Evolutionary conservation across 2,329 filamentous ascomycete genomes (phyloP), one percentile per base, ranked within the genome.

Genomic region (Talaromyces islandicus): DNA sequence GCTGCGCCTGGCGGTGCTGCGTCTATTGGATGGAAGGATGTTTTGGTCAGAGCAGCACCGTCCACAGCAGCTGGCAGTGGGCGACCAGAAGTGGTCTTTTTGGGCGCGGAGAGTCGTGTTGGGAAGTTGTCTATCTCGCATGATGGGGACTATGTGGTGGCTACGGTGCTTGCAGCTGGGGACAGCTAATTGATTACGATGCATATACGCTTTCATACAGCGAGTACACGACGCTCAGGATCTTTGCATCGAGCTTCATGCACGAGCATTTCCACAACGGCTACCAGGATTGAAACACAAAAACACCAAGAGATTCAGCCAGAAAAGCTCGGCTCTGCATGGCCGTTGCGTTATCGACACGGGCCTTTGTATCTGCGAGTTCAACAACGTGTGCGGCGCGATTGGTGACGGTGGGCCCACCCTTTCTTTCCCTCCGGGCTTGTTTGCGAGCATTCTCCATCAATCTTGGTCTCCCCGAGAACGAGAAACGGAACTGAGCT

Each of bases 111-210:
- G 54, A 76, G 75, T n/a, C 82, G 85, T 64, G 78, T 85, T 55
- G 91, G 87, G 14, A 80, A 84, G 68, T 71, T 96, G 51, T 93
- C 88, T 62, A 95, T 97, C 67, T 94, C 89, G 68, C 92, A 97
- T 71, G 92, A 97, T 73, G 87, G 85, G 1, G 88, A 91, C 7
- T 96, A 92, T 75, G 91, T 91, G 29, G 69, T 78, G 66, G 78
- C 78, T 38, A 78, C 73, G 10, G 76, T 78, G 58, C 63, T 78
- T 59, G 75, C 74, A 38, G 69, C 70, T 50, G 69, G 66, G 0
- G 38, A 29, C 6, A 54, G 60, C 57, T 54, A 21, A 17, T 12
- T 35, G 27, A 46, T 19, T 17, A 32, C 19, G 17, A 12, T 24
- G 41, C 21, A 6, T 46, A 21, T 46, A 21, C 41, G n/a, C 7